Evolutionary conservation across 768 basidiomycete genomes (phyloP), one percentile per base, ranked within the genome.

Genomic region (Albatrellus ellisii): DNA sequence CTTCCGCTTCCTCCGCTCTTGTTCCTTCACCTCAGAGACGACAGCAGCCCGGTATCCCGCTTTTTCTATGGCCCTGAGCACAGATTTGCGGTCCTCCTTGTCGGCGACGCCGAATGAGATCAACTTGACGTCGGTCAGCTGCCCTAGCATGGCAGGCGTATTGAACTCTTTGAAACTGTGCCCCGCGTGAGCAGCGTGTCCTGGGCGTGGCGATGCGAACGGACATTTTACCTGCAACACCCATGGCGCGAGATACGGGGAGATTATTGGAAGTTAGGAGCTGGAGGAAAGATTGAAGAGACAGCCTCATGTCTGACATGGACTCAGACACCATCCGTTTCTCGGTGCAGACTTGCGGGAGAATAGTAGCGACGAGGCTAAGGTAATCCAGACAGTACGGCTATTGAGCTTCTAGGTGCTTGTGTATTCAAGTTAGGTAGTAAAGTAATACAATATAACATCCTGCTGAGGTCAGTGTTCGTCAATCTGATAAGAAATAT

Each of bases 101-200:
- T 72, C 72, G 7, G 66, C 64, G 15, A 91, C 54, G 0, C 82
- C 82, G 11, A 72, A 58, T 4, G 65, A 62, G 14, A 62, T 60
- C 17, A 91, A 67, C 52, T 75, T 77, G 10, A 62, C 47, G 39
- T 85, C 74, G 22, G 70, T 75, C 26, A 91, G 62, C 41, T 66
- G 64, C 2, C 61, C 57, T 7, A 90, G 69, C 48, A 68, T 64
- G 14, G 66, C 57, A 4, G 73, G 68, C 0, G 84, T 80, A 51
- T 77, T 79, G 54, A 68, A 70, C 18, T 74, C 65, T 53, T 81
- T 85, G 60, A 83, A 88, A 48, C 85, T 88, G 57, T 34, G 20
- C 25, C 33, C 26, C 36, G 11, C 44, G 33, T 8, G 24, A 33
- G 25, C 14, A 43, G 21, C 39, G 17, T 5, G 6, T 36, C 26